phyloP scores from a whole-genome alignment of 1,284 basidiomycete genomes.

The Cryptococcus sp. region DNA sequence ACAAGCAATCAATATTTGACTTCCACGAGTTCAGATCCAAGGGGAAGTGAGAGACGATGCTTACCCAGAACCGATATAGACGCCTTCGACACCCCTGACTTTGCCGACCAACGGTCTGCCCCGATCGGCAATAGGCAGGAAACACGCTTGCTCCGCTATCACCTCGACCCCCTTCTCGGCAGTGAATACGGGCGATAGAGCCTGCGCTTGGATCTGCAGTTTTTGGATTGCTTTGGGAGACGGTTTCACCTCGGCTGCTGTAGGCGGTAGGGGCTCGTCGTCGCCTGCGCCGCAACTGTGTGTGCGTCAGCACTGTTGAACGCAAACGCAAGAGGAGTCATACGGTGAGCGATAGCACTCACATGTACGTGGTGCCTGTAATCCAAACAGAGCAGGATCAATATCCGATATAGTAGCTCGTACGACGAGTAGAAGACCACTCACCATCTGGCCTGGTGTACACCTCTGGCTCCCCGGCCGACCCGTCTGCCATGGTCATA shows the following conservation, averaged over 20 bases:
- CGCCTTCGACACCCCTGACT: conserved; percentile 52
- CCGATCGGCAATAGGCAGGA: conserved; percentile 58
- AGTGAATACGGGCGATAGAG: conserved; percentile 55
- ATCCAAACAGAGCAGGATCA: not conserved
- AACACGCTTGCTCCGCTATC: conserved; percentile 59
- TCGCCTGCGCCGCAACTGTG: conserved; percentile 51
- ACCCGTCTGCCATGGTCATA: conserved; percentile 56
- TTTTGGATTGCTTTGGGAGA: conserved; percentile 50
- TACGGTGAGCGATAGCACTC: conserved; percentile 10
- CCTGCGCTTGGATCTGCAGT: conserved; percentile 55
- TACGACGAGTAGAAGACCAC: conserved; percentile 21
- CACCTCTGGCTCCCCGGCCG: conserved; percentile 56
- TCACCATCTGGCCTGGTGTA: conserved; percentile 55
- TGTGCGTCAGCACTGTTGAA: conserved; percentile 6
- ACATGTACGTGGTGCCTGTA: conserved; percentile 50
- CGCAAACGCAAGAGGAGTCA: not conserved
- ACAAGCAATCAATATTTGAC: not conserved
- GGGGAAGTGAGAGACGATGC: conserved; percentile 7
- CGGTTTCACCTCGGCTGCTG: conserved; percentile 52
- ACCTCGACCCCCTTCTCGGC: conserved; percentile 44
- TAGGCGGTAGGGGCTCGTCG: conserved; percentile 50
- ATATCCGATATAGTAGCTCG: conserved; percentile 7
- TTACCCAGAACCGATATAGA: conserved; percentile 55
- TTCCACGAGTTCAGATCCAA: not conserved
- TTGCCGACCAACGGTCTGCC: conserved; percentile 59